Percentiles rank a stretch among this genome's conserved stretches.
Evolutionary conservation across 352 stramenopile genomes (phyloP).

Genomic region (Globisporangium yorkense): DNA sequence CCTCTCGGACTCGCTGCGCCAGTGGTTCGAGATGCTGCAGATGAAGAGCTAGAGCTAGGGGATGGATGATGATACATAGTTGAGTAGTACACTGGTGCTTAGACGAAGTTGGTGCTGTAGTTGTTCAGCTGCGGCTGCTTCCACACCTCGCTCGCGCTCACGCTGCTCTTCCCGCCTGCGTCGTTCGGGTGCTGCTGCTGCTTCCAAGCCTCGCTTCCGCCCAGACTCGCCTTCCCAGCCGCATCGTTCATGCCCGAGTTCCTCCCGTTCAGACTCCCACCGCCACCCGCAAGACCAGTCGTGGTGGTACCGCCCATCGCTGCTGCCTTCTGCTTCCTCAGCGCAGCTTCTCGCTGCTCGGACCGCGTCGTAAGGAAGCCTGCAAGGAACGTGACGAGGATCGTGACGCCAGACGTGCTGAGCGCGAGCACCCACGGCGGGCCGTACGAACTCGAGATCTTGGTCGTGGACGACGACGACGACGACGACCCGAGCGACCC

Average conservation of each 20-base stretch:
- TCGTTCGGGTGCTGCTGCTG: not conserved
- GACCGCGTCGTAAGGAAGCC: not conserved
- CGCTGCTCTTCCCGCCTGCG: not conserved
- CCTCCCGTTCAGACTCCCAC: not conserved
- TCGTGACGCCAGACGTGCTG: slow-evolving; percentile 2
- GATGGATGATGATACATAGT: too few relatives aligned
- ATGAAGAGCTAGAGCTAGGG: slow-evolving; percentile 38
- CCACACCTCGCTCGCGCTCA: not conserved
- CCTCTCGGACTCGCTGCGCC: slow-evolving; percentile 97
- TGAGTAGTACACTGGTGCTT: not conserved
- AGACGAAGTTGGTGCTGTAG: not conserved
- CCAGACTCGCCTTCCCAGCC: not conserved
- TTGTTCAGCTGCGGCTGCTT: slow-evolving; percentile 1
- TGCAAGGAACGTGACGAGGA: not conserved
- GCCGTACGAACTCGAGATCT: slow-evolving; percentile 2
- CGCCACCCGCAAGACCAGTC: not conserved
- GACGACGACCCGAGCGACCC: too few relatives aligned
- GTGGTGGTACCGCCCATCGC: not conserved
- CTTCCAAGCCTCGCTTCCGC: not conserved
- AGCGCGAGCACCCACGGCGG: slow-evolving; percentile 5
- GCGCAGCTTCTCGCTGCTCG: not conserved
- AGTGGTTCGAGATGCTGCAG: slow-evolving; percentile 99
- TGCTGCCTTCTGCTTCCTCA: slow-evolving; percentile 2
- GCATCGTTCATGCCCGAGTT: not conserved
- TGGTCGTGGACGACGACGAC: not conserved